A percentile compares a stretch with the other conserved stretches of the same genome.
phyloP scores from a whole-genome alignment of 2,329 filamentous ascomycete genomes.

The Drechslera avenae region DNA sequence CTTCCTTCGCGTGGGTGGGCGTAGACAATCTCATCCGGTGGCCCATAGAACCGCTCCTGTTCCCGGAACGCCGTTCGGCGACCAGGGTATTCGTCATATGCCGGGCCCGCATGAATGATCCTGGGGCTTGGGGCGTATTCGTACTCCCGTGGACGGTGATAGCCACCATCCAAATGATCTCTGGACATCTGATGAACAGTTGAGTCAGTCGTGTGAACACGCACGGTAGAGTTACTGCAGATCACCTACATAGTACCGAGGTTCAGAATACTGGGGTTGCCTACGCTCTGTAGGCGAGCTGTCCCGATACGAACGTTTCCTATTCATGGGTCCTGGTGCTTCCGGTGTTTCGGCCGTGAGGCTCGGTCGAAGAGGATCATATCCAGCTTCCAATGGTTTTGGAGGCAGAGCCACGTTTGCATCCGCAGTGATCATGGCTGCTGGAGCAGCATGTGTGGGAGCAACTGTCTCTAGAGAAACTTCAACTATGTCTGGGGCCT shows the following conservation, averaged over 20 bases:
- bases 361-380: constrained; percentile 53
- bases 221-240: constrained; percentile 5
- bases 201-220: constrained; percentile 22
- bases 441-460: constrained; percentile 27
- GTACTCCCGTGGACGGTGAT: constrained; percentile 34
- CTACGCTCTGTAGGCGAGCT: constrained; percentile 37
- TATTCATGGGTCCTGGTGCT: constrained; percentile 19
- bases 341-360: constrained; percentile 26
- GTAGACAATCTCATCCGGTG: constrained; percentile 35
- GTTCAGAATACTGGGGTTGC: constrained; percentile 37
- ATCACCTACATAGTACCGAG: constrained; percentile 45
- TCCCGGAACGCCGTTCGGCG: constrained; percentile 42
- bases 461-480: constrained; percentile 21
- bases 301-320: constrained; percentile 29
- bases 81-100: constrained; percentile 39
- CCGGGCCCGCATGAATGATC: constrained; percentile 32
- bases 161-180: constrained; percentile 38
- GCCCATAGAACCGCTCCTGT: constrained; percentile 37
- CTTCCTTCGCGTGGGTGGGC: constrained; percentile 36
- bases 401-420: constrained; percentile 42
- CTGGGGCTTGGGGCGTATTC: constrained; percentile 39
- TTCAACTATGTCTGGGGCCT: constrained; percentile 18
- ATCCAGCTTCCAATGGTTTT: constrained; percentile 53
- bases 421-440: constrained; percentile 27
- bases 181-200: constrained; percentile 28